Conservation (phyloP, 805 yeast genomes). For the Metschnikowia noctiluminum region DNA sequence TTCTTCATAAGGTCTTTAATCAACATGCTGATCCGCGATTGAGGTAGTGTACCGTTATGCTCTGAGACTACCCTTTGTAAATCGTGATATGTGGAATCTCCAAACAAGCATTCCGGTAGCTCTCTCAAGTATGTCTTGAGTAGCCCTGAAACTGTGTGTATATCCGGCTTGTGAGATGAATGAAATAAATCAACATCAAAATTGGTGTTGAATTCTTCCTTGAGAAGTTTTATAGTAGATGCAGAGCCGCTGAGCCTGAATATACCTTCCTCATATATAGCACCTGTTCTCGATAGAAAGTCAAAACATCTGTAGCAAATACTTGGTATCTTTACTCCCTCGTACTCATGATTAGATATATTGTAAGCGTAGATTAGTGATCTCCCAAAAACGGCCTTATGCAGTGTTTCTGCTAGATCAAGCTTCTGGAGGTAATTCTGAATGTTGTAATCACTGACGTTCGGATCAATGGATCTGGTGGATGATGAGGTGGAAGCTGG, state of each 20-base stretch:
- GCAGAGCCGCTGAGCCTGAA: constrained; percentile 90
- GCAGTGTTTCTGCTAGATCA: constrained; percentile 31
- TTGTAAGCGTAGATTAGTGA: constrained; percentile 50
- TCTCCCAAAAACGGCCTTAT: constrained; percentile 60
- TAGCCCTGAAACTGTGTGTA: constrained; percentile 83
- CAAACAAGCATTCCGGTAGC: constrained; percentile 65
- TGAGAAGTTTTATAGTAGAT: constrained; percentile 64
- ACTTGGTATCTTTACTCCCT: constrained; percentile 60
- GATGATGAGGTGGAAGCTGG: not conserved
- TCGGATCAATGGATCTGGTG: not conserved
- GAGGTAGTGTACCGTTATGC: constrained; percentile 13
- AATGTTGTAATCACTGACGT: constrained; percentile 11
- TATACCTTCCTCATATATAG: constrained; percentile 84
- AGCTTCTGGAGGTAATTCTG: constrained; percentile 32
- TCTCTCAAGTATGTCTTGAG: constrained; percentile 80
- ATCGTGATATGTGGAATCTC: constrained; percentile 42
- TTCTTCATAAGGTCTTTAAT: constrained; percentile 33
- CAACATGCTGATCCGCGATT: constrained; percentile 24
- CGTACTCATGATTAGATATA: constrained; percentile 47
- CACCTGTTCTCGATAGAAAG: constrained; percentile 60
- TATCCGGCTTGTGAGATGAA: constrained; percentile 53
- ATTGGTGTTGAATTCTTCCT: constrained; percentile 62
- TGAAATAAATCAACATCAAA: constrained; percentile 66
- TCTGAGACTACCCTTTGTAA: constrained; percentile 18
- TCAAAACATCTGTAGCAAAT: constrained; percentile 73